A percentile compares a stretch with the other conserved stretches of the same genome.
phyloP scores from a whole-genome alignment of 176 grass and related monocot species.

The Thinopyrum elongatum region DNA sequence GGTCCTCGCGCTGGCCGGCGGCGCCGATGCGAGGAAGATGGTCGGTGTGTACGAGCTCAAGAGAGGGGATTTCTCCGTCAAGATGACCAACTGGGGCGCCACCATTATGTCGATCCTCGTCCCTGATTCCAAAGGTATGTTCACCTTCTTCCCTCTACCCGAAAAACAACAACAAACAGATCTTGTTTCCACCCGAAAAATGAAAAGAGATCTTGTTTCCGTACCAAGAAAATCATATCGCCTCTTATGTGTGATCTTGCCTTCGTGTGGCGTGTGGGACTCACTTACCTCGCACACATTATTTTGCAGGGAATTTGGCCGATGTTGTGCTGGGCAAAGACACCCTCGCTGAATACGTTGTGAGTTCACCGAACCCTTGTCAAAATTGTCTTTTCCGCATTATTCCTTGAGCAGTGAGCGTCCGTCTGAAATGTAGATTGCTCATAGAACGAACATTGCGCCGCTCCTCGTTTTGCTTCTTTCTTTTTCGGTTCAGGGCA shows the following conservation, averaged over 20 bases:
- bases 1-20: slow-evolving; percentile 13
- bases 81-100: slow-evolving; percentile 77
- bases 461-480: neutral
- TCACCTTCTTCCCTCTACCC: neutral
- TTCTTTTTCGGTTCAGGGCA: neutral
- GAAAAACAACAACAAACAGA: neutral
- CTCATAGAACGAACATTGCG: neutral
- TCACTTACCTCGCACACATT: neutral
- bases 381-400: neutral
- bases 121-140: slow-evolving; percentile 71
- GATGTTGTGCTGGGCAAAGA: slow-evolving; percentile 85
- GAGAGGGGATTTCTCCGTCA: slow-evolving; percentile 75
- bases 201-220: neutral
- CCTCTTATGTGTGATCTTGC: neutral
- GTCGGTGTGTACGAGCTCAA: slow-evolving; percentile 63
- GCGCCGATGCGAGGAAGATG: slow-evolving; percentile 39
- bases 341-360: slow-evolving; percentile 71
- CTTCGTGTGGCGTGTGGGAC: neutral
- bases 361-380: slow-evolving; percentile 33
- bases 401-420: neutral
- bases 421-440: neutral
- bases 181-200: neutral
- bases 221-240: neutral
- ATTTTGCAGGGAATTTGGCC: slow-evolving; percentile 56
- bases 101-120: slow-evolving; percentile 55